Evolutionary conservation across 371 early-diverging fungal genomes (phyloP), one percentile per base, ranked within the genome.

Genomic region (Mortierella sp.): DNA sequence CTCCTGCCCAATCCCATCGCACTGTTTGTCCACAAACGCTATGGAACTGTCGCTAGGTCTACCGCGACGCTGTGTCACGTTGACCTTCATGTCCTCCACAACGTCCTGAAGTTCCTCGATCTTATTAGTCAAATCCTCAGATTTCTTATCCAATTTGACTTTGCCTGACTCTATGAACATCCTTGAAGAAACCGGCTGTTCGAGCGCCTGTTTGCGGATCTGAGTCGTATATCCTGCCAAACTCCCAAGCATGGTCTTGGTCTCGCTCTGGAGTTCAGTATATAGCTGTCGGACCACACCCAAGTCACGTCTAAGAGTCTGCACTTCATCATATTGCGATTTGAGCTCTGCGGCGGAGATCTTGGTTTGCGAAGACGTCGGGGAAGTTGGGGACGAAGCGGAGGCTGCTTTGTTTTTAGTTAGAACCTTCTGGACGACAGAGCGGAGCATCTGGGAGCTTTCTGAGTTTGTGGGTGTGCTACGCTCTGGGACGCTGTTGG

Each of bases 1-100:
- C 28, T 89, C 90, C 0, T 66, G 32, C 3, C 70, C 81, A 20
- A 95, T 75, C 43, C 66, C 78, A 10, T 70, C 78, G 9, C 88
- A 86, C 62, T 92, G 91, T 24, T 84, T 62, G 26, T 84, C 73
- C 64, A 90, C 89, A 65, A 87, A 86, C 0, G 84, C 67, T 73
- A 95, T 78, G 61, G 88, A 84, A 0, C 68, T 69, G 11, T 84
- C 84, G 5, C 92, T 88, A 0, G 96, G 95, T 20, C 90, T 86
- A 37, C 92, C 88, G 9, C 92, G 88, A 9, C 92, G 87, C 65
- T 92, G 90, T 0, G 93, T 89, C 20, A 95, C 91, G 86, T 94
- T 95, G 54, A 88, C 61, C 84, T 93, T 93, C 68, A 95, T 87
- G 55, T 92, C 92, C 66, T 95, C 93, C 37, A 94, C 87, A 39